These are phyloP conservation scores for Penicillium fuscoglaucum DNA, from an alignment of 2,329 filamentous ascomycete species.

Conservation along the genomic window DNA sequence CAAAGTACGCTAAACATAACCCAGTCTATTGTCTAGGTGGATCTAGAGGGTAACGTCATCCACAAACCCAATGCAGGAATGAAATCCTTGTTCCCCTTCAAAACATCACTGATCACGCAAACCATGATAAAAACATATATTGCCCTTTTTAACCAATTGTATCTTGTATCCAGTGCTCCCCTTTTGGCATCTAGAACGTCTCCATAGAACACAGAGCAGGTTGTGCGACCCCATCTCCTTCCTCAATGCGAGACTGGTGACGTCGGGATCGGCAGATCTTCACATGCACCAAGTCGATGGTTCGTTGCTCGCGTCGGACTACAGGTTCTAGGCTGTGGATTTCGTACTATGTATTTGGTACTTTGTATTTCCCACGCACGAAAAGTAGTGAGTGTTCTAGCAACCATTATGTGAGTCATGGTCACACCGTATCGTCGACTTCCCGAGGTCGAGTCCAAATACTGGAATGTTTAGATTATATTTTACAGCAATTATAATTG, in stretches of 20 bases:
- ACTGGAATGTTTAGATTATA: not conserved
- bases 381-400: slow-evolving; percentile 1
- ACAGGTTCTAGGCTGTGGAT: not conserved
- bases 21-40: not conserved
- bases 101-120: not conserved
- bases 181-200: not conserved
- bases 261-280: slow-evolving; percentile 17
- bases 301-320: not conserved
- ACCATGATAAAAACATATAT: not conserved
- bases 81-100: not conserved
- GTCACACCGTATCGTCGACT: not conserved
- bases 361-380: not conserved
- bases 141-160: not conserved
- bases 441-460: not conserved
- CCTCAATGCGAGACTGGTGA: slow-evolving; percentile 4
- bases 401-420: not conserved
- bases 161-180: not conserved
- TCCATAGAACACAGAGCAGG: not conserved
- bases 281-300: not conserved
- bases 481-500: too few species aligned
- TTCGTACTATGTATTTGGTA: not conserved
- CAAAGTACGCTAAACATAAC: not conserved
- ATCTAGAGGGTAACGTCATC: slow-evolving; percentile 4
- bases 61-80: not conserved
- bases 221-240: not conserved